Percentiles rank a stretch among this genome's conserved stretches.
phyloP scores from a whole-genome alignment of 1,139 yeast species.

The Meyerozyma elateridarum region DNA sequence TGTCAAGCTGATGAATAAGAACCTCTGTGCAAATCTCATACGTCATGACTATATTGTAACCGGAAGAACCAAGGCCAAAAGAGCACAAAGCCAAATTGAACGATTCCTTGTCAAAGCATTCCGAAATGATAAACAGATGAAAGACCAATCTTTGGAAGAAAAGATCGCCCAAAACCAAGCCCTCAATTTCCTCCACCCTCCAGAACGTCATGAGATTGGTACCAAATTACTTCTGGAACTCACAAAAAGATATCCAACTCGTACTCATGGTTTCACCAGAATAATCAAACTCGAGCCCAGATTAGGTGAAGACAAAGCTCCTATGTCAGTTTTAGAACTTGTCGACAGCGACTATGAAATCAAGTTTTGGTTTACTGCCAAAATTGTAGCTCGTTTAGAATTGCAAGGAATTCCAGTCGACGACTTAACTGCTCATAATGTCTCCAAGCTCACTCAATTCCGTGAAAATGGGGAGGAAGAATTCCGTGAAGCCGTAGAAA shows the following conservation, averaged over 20 bases:
- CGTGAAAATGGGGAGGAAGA: constrained; percentile 47
- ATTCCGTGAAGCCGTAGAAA: constrained; percentile 61
- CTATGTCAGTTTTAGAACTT: constrained; percentile 82
- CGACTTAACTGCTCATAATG: constrained; percentile 53
- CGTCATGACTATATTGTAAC: constrained; percentile 46
- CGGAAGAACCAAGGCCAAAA: constrained; percentile 42
- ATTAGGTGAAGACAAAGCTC: constrained; percentile 81
- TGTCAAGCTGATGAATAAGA: constrained; percentile 43
- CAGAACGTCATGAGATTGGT: constrained; percentile 36
- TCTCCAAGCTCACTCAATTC: constrained; percentile 43
- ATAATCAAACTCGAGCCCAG: constrained; percentile 81
- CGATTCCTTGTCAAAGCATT: constrained; percentile 33
- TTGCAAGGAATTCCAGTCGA: constrained; percentile 62
- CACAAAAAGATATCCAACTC: constrained; percentile 53
- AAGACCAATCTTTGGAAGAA: constrained; percentile 17
- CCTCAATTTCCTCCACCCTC: constrained; percentile 36
- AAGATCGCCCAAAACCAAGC: constrained; percentile 21
- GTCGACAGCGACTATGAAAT: constrained; percentile 74
- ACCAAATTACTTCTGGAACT: constrained; percentile 64
- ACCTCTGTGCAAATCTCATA: constrained; percentile 41
- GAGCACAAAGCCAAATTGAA: constrained; percentile 44
- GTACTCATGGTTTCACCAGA: constrained; percentile 84
- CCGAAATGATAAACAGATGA: constrained; percentile 13
- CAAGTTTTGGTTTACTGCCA: constrained; percentile 73
- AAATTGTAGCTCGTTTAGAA: constrained; percentile 75